Percentiles rank a stretch among this genome's conserved stretches.
These are phyloP conservation scores for Sphaerulina vaccinii DNA, from an alignment of 2,329 filamentous ascomycete species.

Conservation along the genomic window DNA sequence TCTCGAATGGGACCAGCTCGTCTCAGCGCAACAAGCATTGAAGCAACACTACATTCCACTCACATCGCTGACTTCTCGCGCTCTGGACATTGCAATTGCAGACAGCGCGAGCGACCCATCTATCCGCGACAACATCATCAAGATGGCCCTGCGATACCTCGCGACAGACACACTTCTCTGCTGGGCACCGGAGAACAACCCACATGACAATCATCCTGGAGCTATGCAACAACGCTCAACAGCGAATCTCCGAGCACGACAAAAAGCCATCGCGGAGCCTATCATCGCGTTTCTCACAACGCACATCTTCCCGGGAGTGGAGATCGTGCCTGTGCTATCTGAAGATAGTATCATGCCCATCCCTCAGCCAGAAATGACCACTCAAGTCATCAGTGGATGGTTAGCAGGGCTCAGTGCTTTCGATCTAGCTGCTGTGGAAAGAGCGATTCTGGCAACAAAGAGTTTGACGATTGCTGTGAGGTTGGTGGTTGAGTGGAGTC, in stretches of 20 bases:
- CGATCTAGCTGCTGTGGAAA: slow-evolving; percentile 83
- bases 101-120: slow-evolving; percentile 55
- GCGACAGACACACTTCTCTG: slow-evolving; percentile 90
- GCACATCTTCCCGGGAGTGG: slow-evolving; percentile 79
- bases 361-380: slow-evolving; percentile 71
- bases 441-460: slow-evolving; percentile 81
- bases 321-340: slow-evolving; percentile 78
- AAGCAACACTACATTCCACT: slow-evolving; percentile 86
- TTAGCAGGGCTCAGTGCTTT: slow-evolving; percentile 68
- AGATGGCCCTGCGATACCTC: slow-evolving; percentile 76
- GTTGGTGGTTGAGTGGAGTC: slow-evolving; percentile 83
- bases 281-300: slow-evolving; percentile 70
- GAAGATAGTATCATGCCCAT: slow-evolving; percentile 71
- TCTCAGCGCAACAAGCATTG: slow-evolving; percentile 77
- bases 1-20: slow-evolving; percentile 86
- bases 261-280: slow-evolving; percentile 66
- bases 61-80: slow-evolving; percentile 79
- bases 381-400: slow-evolving; percentile 76
- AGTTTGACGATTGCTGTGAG: slow-evolving; percentile 75
- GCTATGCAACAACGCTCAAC: slow-evolving; percentile 14
- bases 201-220: slow-evolving; percentile 43
- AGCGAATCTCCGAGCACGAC: slow-evolving; percentile 62
- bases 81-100: slow-evolving; percentile 73
- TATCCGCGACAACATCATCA: slow-evolving; percentile 63
- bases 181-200: slow-evolving; percentile 66